Conservation (phyloP, 2,329 filamentous ascomycete genomes). For the Botryosphaeria dothidea region DNA sequence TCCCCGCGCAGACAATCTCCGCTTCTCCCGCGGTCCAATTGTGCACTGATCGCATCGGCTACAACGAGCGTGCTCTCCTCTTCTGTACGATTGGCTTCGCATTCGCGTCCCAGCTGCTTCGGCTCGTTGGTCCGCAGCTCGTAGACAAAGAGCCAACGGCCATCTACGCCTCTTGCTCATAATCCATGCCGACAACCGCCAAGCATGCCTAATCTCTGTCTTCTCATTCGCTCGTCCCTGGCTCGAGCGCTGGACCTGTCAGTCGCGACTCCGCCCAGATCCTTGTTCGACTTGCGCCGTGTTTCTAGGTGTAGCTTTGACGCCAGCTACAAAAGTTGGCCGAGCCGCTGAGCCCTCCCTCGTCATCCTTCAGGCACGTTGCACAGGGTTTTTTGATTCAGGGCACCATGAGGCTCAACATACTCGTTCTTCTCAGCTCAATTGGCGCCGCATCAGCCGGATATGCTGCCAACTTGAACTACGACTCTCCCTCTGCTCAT, state of each 20-base stretch:
- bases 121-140: neutral
- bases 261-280: neutral
- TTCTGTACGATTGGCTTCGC: neutral
- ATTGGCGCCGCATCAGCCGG: neutral
- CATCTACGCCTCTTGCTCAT: neutral
- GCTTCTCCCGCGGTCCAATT: neutral
- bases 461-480: constrained; percentile 58
- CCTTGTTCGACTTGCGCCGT: constrained; percentile 4
- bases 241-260: neutral
- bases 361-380: neutral
- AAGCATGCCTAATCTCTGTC: constrained; percentile 6
- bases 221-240: neutral
- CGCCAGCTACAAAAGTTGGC: neutral
- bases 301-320: neutral
- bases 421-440: neutral
- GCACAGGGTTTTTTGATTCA: neutral
- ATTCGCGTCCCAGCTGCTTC: neutral
- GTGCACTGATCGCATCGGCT: neutral
- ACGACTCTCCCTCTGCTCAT: constrained; percentile 62
- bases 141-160: neutral
- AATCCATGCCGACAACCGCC: neutral
- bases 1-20: neutral
- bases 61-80: neutral
- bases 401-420: constrained; percentile 2
- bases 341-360: neutral